Evolutionary conservation across 805 yeast species (phyloP).

Genomic region (Wickerhamiella parazyma): DNA sequence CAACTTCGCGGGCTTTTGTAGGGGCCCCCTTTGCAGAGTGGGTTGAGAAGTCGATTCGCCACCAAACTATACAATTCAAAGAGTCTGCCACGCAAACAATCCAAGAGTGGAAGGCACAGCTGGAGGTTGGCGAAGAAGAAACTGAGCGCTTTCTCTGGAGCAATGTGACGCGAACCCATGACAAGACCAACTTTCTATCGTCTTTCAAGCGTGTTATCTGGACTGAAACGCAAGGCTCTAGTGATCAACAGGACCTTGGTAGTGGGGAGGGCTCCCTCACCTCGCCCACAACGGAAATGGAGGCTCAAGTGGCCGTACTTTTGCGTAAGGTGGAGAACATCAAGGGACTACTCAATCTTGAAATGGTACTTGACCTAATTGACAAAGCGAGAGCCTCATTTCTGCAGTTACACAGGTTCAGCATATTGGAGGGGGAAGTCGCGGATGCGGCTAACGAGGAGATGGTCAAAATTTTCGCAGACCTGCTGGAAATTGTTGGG

Average conservation of each 20-base stretch:
- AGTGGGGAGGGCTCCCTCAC: not conserved
- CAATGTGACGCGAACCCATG: slow-evolving; percentile 32
- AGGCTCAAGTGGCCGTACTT: slow-evolving; percentile 68
- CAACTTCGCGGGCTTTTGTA: slow-evolving; percentile 2
- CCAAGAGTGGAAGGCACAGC: slow-evolving; percentile 22
- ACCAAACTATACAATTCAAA: slow-evolving; percentile 17
- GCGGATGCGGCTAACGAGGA: slow-evolving; percentile 31
- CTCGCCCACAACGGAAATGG: slow-evolving; percentile 36
- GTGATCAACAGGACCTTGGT: not conserved
- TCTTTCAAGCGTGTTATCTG: slow-evolving; percentile 35
- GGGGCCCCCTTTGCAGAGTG: slow-evolving; percentile 3
- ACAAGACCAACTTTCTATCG: slow-evolving; percentile 38
- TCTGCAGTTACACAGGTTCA: slow-evolving; percentile 42
- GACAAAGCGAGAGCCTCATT: slow-evolving; percentile 55
- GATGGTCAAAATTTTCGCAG: slow-evolving; percentile 53
- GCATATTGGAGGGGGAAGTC: slow-evolving; percentile 23
- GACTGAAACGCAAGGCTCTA: not conserved
- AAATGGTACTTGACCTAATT: slow-evolving; percentile 57
- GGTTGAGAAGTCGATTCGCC: slow-evolving; percentile 14
- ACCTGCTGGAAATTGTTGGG: slow-evolving; percentile 48
- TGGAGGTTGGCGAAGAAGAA: slow-evolving; percentile 35
- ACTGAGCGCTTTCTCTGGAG: slow-evolving; percentile 36
- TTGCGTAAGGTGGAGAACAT: slow-evolving; percentile 63
- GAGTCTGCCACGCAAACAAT: slow-evolving; percentile 22
- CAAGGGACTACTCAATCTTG: slow-evolving; percentile 65